Conservation (phyloP, 257 asterid species). For the Capsicum rhomboideum region DNA sequence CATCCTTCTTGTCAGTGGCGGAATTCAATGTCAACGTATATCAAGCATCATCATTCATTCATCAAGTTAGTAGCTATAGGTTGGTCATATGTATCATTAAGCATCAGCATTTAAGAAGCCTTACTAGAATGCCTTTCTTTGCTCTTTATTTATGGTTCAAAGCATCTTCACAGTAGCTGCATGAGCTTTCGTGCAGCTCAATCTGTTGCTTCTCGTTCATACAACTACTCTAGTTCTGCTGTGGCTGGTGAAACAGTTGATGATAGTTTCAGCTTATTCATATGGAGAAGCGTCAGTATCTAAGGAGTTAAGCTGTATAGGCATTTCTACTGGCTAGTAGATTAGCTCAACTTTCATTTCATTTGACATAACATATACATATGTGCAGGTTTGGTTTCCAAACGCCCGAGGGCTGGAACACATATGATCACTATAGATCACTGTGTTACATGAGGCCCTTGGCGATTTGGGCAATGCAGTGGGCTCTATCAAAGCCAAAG, state of each 20-base stretch:
- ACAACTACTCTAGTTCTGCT: too few species aligned
- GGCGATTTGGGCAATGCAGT: constrained; percentile 50
- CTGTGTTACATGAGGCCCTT: constrained; percentile 41
- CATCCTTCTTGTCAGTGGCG: not conserved
- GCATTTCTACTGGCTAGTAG: not conserved
- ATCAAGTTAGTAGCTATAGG: not conserved
- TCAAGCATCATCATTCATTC: not conserved
- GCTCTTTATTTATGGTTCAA: not conserved
- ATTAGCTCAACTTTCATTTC: not conserved
- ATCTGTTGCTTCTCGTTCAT: too few species aligned
- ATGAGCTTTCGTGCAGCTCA: too few species aligned
- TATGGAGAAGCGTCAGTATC: not conserved
- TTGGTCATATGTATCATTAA: constrained; percentile 25
- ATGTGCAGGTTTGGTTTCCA: constrained; percentile 31
- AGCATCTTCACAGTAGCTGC: too few species aligned
- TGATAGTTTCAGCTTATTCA: not conserved
- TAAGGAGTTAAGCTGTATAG: not conserved
- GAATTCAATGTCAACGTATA: not conserved
- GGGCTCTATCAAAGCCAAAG: constrained; percentile 30
- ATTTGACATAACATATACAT: not conserved
- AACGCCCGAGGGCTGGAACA: constrained; percentile 43
- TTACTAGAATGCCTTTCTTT: not conserved
- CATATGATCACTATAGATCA: constrained; percentile 31
- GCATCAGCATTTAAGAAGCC: constrained; percentile 13
- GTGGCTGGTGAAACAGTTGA: too few species aligned